Evolutionary conservation across 2,329 filamentous ascomycete genomes (phyloP).

Genomic region (Trichoderma guizhouense): DNA sequence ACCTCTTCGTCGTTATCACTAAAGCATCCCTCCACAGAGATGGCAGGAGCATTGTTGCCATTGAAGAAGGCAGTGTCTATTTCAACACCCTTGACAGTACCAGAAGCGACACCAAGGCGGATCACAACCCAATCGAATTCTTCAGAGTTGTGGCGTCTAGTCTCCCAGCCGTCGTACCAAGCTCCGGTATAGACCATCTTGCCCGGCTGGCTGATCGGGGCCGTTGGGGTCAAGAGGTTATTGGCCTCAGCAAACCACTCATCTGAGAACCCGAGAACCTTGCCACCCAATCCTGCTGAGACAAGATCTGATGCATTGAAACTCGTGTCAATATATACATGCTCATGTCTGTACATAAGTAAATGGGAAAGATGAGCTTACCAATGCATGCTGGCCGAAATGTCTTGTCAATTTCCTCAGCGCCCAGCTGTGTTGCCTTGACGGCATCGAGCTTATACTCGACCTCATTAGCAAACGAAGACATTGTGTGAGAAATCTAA

Average conservation of each 20-base stretch:
- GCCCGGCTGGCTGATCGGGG: slow-evolving; percentile 60
- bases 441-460: slow-evolving; percentile 57
- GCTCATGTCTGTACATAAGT: background rate
- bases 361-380: slow-evolving; percentile 28
- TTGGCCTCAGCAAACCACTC: slow-evolving; percentile 66
- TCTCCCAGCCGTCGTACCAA: slow-evolving; percentile 72
- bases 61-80: slow-evolving; percentile 79
- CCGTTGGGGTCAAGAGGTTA: slow-evolving; percentile 61
- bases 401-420: slow-evolving; percentile 57
- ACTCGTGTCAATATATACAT: background rate
- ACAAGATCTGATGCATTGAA: slow-evolving; percentile 58
- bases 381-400: slow-evolving; percentile 62
- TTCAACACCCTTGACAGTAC: slow-evolving; percentile 70
- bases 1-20: slow-evolving; percentile 62
- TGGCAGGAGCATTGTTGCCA: slow-evolving; percentile 76
- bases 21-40: slow-evolving; percentile 75
- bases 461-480: slow-evolving; percentile 41
- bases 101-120: slow-evolving; percentile 65
- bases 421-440: slow-evolving; percentile 45
- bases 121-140: slow-evolving; percentile 66
- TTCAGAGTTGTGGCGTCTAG: slow-evolving; percentile 60
- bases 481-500: slow-evolving; percentile 28
- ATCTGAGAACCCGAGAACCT: slow-evolving; percentile 63
- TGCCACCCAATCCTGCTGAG: slow-evolving; percentile 59
- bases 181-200: slow-evolving; percentile 68